A percentile compares a stretch with the other conserved stretches of the same genome.
phyloP scores from a whole-genome alignment of 2,329 filamentous ascomycete genomes.

The Aspergillus sp. region DNA sequence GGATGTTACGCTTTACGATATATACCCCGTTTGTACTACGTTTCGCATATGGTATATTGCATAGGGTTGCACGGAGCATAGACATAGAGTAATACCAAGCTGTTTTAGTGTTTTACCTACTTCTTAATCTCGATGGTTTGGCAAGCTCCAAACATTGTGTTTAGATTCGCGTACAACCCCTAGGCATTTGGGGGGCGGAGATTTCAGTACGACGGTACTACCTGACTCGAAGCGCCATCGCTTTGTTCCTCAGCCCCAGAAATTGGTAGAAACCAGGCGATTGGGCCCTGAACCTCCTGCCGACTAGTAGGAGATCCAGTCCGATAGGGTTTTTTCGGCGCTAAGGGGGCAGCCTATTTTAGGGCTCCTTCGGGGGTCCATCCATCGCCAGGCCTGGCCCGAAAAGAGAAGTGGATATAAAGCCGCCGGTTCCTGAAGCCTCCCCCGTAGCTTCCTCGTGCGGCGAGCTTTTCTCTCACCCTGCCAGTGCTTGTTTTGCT shows the following conservation, averaged over 20 bases:
- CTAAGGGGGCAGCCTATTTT: not conserved
- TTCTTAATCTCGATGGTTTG: too few relatives aligned
- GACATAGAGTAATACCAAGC: conserved; percentile 3
- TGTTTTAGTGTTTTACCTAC: not conserved
- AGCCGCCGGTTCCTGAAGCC: not conserved
- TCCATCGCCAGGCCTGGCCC: not conserved
- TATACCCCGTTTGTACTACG: conserved; percentile 13
- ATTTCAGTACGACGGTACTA: too few relatives aligned
- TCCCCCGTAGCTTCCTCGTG: not conserved
- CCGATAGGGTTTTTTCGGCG: too few relatives aligned
- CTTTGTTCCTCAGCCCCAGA: too few relatives aligned
- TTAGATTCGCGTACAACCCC: too few relatives aligned
- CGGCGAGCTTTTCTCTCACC: not conserved
- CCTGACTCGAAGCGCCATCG: too few relatives aligned
- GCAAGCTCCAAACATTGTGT: too few relatives aligned
- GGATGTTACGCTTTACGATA: conserved; percentile 17
- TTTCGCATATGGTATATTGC: conserved; percentile 2
- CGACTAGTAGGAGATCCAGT: too few relatives aligned
- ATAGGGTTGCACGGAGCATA: conserved; percentile 1
- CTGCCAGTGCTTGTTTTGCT: not conserved
- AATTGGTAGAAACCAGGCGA: too few relatives aligned
- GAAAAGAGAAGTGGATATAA: not conserved
- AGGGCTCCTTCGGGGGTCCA: not conserved
- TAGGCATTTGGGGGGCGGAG: too few relatives aligned
- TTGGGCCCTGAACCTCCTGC: too few relatives aligned